Evolutionary conservation across 2,329 filamentous ascomycete species (phyloP), one percentile per base, ranked within the genome.

Genomic region (Fusarium sp.): DNA sequence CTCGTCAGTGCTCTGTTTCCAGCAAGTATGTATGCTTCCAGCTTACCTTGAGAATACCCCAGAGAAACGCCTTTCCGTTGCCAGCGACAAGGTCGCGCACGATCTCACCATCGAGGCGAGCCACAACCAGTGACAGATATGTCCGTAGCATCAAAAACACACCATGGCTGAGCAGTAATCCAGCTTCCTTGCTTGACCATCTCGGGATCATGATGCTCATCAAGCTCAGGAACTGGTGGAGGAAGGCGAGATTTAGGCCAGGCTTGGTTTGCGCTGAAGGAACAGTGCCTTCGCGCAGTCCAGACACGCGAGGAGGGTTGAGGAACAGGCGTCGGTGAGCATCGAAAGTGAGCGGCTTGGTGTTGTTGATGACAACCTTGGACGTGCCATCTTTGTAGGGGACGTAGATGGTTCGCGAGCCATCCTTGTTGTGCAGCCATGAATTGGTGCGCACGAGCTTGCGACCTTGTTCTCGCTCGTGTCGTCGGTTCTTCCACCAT

Each of bases 181-280:
- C 95, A 0, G 95, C 95, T 83, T 98, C 96, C 79, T 99, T 99
- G 80, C 94, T 97, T 15, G 92, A 92, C 92, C 95, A 97, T 68
- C 95, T 87, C 7, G 96, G 96, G 67, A 99, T 93, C 94, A 98
- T 97, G 77, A 99, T 98, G 82, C 94, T 98, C 83, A 98, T 90
- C 58, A 99, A 83, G 77, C 95, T 98, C 54, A 98, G 86, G 75
- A 99, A 98, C 81, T 99, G 96, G 79, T 99, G 96, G 56, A 99
- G 81, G 76, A 99, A 99, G 11, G 96, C 96, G 62, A 99, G 86
- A 78, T 99, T 99, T 40, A 99, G 84, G 1, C 96, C 96, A 0
- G 96, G 94, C 79, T 97, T 98, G 4, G 95, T 95, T 78, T 97
- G 93, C 10, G 93, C 89, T 3, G 95, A 93, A 15, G 96, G 96